phyloP scores from a whole-genome alignment of 2,329 filamentous ascomycete species.

The Rhinocladiella mackenziei region DNA sequence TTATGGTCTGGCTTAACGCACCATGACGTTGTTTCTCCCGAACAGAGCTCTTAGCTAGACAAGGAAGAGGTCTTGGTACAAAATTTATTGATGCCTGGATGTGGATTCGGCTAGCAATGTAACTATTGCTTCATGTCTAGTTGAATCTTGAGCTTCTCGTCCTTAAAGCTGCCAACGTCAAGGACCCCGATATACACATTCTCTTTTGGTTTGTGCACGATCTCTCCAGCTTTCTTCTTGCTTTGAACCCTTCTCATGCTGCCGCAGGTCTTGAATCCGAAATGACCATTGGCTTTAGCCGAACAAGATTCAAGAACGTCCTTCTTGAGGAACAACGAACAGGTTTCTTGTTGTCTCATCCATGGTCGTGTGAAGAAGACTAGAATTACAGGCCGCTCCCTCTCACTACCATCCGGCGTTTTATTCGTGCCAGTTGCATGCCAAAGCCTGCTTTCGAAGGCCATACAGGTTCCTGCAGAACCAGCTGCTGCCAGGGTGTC shows the following conservation, averaged over 20 bases:
- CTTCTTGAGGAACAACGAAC: constrained; percentile 2
- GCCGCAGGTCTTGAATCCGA: constrained; percentile 10
- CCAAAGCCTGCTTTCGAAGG: constrained; percentile 1
- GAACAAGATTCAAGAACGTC: constrained; percentile 10
- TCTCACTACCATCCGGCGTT: not conserved
- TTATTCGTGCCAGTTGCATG: constrained; percentile 3
- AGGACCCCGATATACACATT: constrained; percentile 11
- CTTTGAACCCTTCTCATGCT: constrained; percentile 12
- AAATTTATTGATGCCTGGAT: not conserved
- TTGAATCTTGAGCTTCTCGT: too few species aligned
- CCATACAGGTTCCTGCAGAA: constrained; percentile 4
- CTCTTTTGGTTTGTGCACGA: constrained; percentile 7
- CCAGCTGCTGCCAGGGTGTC: not conserved
- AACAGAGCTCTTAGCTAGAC: not conserved
- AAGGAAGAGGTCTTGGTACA: not conserved
- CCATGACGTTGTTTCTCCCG: not conserved
- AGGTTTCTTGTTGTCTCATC: constrained; percentile 8
- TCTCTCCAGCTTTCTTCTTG: constrained; percentile 5
- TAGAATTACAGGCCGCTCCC: constrained; percentile 4
- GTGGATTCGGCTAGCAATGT: not conserved
- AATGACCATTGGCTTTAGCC: constrained; percentile 10
- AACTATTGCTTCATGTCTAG: too few species aligned
- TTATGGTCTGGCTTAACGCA: constrained; percentile 3
- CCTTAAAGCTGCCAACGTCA: constrained; percentile 5
- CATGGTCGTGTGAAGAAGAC: constrained; percentile 6